Base-by-base conservation (phyloP, 345 rosid species). In the Melaleuca alternifolia region DNA sequence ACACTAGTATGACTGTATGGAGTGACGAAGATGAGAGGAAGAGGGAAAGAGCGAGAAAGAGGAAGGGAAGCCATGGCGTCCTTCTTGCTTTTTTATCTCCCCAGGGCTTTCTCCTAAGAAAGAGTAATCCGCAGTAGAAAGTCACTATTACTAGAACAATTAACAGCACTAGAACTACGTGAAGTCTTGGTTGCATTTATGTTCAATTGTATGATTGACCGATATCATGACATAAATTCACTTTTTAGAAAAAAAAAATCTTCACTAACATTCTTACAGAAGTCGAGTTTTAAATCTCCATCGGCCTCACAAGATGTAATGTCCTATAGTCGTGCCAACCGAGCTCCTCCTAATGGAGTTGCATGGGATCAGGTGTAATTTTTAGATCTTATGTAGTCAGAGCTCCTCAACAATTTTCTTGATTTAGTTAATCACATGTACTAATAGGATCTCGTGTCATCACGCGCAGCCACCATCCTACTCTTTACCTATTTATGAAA, bases 1-100 rank as follows among this genome's bases (percentile, higher is more conserved):
- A 16, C 41, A 65, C 3, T 0, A 0, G 0, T 16, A 16, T 1
- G 20, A 33, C 0, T 16, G 0, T 7, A 33, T 65, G 0, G 0
- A 65, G 77, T 0, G 0, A 65, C 8, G 2, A 33, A 15, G 46
- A 33, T 4, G 77, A 7, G 46, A n/a, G 37, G 24, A 20, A 15
- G 30, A 65, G 12, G 1, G 33, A 65, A 10, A 16, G 77, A 7
- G 3, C 16, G 46, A 65, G 12, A n/a, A 59, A 59, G 77, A 62
- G 11, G 44, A 65, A 62, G 77, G 23, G 1, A 30, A 16, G 46
- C 46, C 77, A 30, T 4, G 77, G 46, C 3, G 0, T 33, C 46
- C 46, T 65, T 33, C 79, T 0, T 16, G 2, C 46, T 65, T 24
- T 15, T 30, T 33, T 33, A 30, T 16, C 44, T 65, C 4, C 6